Evolutionary conservation across 2,329 filamentous ascomycete genomes (phyloP).

Genomic region (Fusarium goolgardi): DNA sequence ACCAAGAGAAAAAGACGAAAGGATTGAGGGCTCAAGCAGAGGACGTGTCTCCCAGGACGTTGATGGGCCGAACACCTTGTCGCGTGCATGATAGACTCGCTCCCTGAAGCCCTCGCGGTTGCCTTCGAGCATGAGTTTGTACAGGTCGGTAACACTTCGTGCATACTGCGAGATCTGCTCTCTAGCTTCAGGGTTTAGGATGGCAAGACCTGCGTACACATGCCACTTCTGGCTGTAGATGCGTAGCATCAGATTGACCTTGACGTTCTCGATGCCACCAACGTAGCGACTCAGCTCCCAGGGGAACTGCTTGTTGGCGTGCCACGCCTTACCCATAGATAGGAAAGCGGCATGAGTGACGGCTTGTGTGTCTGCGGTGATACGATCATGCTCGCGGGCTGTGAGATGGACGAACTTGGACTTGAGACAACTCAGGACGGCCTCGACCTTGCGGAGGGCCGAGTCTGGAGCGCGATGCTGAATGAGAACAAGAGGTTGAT

Average conservation of each 20-base stretch:
- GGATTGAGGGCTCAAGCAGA: conserved; percentile 82
- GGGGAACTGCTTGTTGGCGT: conserved; percentile 92
- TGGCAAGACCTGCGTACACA: conserved; percentile 96
- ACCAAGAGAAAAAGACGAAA: conserved; percentile 89
- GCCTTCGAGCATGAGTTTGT: conserved; percentile 95
- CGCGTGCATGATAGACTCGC: conserved; percentile 72
- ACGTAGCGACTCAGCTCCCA: conserved; percentile 98
- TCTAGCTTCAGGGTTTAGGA: conserved; percentile 92
- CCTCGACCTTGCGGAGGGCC: conserved; percentile 81
- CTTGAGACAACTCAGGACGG: conserved; percentile 82
- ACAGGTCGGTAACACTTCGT: conserved; percentile 89
- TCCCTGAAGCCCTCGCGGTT: conserved; percentile 77
- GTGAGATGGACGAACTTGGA: conserved; percentile 91
- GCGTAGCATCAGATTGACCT: conserved; percentile 96
- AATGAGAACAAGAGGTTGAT: conserved; percentile 93
- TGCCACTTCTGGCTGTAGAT: conserved; percentile 99
- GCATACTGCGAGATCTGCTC: conserved; percentile 96
- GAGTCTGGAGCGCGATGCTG: conserved; percentile 86
- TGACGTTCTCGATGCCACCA: conserved; percentile 98
- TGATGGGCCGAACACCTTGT: conserved; percentile 81
- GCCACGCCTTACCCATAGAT: conserved; percentile 98
- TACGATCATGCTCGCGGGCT: conserved; percentile 90
- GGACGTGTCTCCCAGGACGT: conserved; percentile 70
- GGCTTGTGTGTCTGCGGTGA: conserved; percentile 97
- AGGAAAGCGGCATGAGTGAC: conserved; percentile 98